These are phyloP conservation scores for Komagataella ulmi DNA, from an alignment of 805 yeast species.

Conservation along the genomic window DNA sequence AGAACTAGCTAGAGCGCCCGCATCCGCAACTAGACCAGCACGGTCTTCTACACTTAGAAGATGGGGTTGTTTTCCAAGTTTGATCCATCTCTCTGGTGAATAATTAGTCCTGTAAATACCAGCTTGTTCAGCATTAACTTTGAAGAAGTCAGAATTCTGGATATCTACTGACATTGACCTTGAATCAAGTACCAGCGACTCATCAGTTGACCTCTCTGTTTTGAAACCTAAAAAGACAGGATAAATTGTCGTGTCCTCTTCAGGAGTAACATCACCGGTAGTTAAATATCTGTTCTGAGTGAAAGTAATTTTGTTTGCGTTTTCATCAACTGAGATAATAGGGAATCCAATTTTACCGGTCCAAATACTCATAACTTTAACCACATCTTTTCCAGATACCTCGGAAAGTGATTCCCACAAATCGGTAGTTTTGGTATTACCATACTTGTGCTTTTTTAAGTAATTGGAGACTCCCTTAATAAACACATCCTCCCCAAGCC, in stretches of 20 bases:
- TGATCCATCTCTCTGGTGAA: conserved; percentile 53
- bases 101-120: conserved; percentile 71
- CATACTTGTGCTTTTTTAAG: conserved; percentile 62
- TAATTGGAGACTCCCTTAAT: conserved; percentile 71
- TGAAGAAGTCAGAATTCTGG: conserved; percentile 37
- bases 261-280: conserved; percentile 66
- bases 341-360: conserved; percentile 73
- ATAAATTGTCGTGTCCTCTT: conserved; percentile 56
- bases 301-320: conserved; percentile 34
- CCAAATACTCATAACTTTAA: conserved; percentile 67
- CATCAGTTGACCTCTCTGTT: conserved; percentile 46
- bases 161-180: conserved; percentile 28
- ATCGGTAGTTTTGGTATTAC: conserved; percentile 66
- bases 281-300: conserved; percentile 65
- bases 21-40: conserved; percentile 73
- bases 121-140: conserved; percentile 59
- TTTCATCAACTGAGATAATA: conserved; percentile 51
- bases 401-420: conserved; percentile 64
- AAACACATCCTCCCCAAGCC: conserved; percentile 69
- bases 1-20: conserved; percentile 54
- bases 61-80: conserved; percentile 47
- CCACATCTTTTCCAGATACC: conserved; percentile 63
- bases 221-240: conserved; percentile 61
- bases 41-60: conserved; percentile 63
- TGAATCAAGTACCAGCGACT: conserved; percentile 36